Evolutionary conservation across 2,329 filamentous ascomycete genomes (phyloP), one percentile per base, ranked within the genome.

Genomic region (Sclerotiophoma versabilis): DNA sequence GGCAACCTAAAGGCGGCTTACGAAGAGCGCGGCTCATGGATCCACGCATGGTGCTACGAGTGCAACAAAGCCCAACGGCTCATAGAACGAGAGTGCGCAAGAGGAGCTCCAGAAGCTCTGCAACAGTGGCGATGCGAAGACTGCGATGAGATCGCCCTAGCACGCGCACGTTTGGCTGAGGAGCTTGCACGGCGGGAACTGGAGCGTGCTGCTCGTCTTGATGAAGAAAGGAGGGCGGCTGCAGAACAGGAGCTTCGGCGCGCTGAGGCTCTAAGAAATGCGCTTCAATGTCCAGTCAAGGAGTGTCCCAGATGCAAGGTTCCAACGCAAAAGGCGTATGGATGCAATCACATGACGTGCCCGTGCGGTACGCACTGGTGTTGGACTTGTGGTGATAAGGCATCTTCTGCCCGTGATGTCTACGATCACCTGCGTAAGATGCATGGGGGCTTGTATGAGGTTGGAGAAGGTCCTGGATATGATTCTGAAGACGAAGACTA

Each of bases 21-120:
- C 0, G 61, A 72, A 2, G 74, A 80, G 11, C 59, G 70, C 1
- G 80, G 75, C 2, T 68, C 66, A 1, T 81, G 76, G 75, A 77
- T 82, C 46, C 80, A 83, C 37, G 79, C 76, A 0, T 81, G 79
- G 80, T 85, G 83, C 59, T 52, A 27, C 2, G 63, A 56, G 3
- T 83, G 81, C 48, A 73, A 72, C 3, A 68, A 70, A 10, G 81
- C 81, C 4, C 76, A 74, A 58, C 70, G 70, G 51, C 76, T 73
- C 44, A 70, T 78, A 15, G 77, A 79, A 58, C 69, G 80, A 5
- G 75, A 75, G 2, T 83, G 81, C 57, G 78, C 76, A 0, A 68
- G 67, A 0, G 80, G 77, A 0, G 71, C 71, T 1, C 76, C 78
- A 0, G 64, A 66, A 1, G 73, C 77, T 15, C 50, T 80, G 3